Conservation (phyloP, 1,284 basidiomycete species). For the Ustilago tritici region DNA sequence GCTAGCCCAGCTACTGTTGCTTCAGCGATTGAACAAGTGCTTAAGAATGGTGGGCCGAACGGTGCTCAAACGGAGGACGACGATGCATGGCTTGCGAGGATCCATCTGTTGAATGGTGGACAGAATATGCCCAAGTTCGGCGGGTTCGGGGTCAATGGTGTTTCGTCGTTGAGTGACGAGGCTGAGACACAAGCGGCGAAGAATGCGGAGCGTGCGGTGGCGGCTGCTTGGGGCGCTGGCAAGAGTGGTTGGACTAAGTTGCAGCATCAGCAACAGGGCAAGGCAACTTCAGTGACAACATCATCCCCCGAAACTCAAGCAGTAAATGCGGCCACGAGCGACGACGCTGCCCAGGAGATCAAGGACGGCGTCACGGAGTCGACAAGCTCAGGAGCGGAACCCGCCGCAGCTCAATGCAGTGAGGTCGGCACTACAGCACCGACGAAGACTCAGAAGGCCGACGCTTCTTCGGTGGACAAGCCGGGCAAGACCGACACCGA, state of each 20-base stretch:
- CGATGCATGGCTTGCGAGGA: conserved; percentile 62
- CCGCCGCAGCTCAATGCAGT: neutral
- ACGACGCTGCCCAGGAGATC: neutral
- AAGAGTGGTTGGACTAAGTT: conserved; percentile 49
- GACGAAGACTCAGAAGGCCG: neutral
- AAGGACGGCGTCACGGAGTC: neutral
- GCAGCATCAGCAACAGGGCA: conserved; percentile 21
- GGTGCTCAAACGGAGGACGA: conserved; percentile 47
- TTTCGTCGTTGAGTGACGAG: conserved; percentile 28
- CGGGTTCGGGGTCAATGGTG: conserved; percentile 33
- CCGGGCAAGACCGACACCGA: neutral
- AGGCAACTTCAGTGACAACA: conserved; percentile 22
- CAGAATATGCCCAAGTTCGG: conserved; percentile 54
- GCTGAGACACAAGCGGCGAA: conserved; percentile 38
- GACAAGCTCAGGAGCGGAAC: neutral
- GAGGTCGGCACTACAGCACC: neutral
- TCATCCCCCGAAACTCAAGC: neutral
- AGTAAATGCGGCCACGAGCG: neutral
- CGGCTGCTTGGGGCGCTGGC: conserved; percentile 50
- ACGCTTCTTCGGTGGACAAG: neutral
- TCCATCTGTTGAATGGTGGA: conserved; percentile 65
- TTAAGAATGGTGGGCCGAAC: conserved; percentile 34
- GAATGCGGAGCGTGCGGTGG: conserved; percentile 51
- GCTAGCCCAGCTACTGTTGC: conserved; percentile 47
- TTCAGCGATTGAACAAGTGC: conserved; percentile 43